A percentile compares a stretch with the other conserved stretches of the same genome.
Conservation (phyloP, 78 protist genomes). For the slime mould (Dictyostelium discoideum) region dicty_2.7 NC_007088.5:1238001-1238500, state of each 20-base stretch:
- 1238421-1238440: neutral
- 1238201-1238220: neutral
- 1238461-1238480: neutral
- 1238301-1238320: neutral
- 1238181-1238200: neutral
- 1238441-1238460: neutral
- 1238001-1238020: neutral
- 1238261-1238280: too few relatives aligned
- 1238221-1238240: too few relatives aligned
- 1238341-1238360: neutral
- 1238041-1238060: neutral
- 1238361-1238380: neutral
- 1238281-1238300: neutral
- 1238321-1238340: neutral
- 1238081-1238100: neutral
- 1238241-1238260: too few relatives aligned
- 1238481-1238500: neutral
- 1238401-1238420: neutral
- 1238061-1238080: neutral
- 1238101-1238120: neutral
- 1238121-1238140: neutral
- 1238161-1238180: neutral
- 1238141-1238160: neutral
- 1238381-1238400: neutral
- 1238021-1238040: neutral